Conservation (phyloP, 345 rosid genomes). For the Euphorbia peplus region DNA sequence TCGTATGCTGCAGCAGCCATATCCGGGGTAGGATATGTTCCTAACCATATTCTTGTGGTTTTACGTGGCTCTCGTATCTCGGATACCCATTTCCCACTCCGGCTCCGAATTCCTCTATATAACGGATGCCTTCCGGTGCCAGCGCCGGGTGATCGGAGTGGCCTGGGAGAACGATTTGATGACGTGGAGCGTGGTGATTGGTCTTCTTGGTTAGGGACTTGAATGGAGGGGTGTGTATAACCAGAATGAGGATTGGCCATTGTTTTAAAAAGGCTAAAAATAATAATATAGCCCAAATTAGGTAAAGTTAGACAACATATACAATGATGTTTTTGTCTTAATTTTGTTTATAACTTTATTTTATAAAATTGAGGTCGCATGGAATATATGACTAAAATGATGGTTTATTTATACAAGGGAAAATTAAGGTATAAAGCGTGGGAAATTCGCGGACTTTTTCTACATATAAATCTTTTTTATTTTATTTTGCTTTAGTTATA, state of each 20-base stretch:
- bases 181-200: conserved; percentile 18
- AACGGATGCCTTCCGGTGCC: conserved; percentile 38
- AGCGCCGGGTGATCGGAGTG: conserved; percentile 22
- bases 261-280: background rate
- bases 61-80: conserved; percentile 80
- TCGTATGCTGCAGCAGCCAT: conserved; percentile 86
- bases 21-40: conserved; percentile 64
- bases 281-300: background rate
- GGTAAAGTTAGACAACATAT: background rate
- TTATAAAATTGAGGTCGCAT: background rate
- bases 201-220: conserved; percentile 15
- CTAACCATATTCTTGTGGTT: conserved; percentile 66
- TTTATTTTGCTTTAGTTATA: too few species aligned
- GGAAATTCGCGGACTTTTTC: conserved; percentile 30
- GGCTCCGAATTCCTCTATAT: conserved; percentile 54
- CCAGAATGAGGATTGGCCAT: conserved; percentile 25
- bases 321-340: background rate
- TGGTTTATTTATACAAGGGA: background rate
- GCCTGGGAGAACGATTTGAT: conserved; percentile 17
- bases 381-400: background rate
- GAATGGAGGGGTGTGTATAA: conserved; percentile 7
- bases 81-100: conserved; percentile 82
- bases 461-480: background rate
- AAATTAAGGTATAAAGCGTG: conserved; percentile 25
- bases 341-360: too few species aligned